These are phyloP conservation scores for Leucosporidium creatinivorum DNA, from an alignment of 768 basidiomycete genomes.

Conservation along the genomic window DNA sequence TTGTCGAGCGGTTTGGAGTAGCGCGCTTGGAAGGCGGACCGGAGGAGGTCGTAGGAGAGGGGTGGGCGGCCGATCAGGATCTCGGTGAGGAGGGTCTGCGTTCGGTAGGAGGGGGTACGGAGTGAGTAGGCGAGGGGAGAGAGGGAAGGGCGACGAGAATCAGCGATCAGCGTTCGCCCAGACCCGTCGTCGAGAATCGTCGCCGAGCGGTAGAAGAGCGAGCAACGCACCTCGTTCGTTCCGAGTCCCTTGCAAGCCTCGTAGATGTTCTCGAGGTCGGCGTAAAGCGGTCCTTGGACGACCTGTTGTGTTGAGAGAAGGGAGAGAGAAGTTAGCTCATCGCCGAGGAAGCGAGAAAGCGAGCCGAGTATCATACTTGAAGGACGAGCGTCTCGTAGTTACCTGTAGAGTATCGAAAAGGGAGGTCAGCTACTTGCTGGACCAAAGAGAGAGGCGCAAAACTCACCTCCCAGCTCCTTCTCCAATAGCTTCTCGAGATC, in stretches of 20 bases:
- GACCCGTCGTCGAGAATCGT: no score
- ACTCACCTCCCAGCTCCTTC: slow-evolving; percentile 12
- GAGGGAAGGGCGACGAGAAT: no score
- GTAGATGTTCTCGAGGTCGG: slow-evolving; percentile 41
- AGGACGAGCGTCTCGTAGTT: slow-evolving; percentile 6
- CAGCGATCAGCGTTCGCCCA: no score
- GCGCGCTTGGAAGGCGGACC: slow-evolving; percentile 21
- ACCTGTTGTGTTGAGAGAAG: neutral
- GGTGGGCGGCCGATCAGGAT: slow-evolving; percentile 42
- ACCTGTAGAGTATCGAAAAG: neutral
- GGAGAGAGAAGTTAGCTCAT: neutral
- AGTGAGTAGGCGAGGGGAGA: no score
- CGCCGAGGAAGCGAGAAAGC: neutral
- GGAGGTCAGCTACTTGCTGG: no score
- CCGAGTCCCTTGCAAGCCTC: slow-evolving; percentile 41
- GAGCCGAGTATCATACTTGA: neutral
- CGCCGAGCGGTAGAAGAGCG: neutral
- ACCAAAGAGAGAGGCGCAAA: no score
- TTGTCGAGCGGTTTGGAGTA: slow-evolving; percentile 16
- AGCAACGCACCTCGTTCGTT: slow-evolving; percentile 36
- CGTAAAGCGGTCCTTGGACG: slow-evolving; percentile 38
- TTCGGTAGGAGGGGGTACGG: neutral
- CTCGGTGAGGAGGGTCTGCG: slow-evolving; percentile 41
- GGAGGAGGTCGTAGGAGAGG: slow-evolving; percentile 38
- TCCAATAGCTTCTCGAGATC: slow-evolving; percentile 35